These are phyloP conservation scores for Phoma herbarum DNA, from an alignment of 2,329 filamentous ascomycete species.

Conservation along the genomic window DNA sequence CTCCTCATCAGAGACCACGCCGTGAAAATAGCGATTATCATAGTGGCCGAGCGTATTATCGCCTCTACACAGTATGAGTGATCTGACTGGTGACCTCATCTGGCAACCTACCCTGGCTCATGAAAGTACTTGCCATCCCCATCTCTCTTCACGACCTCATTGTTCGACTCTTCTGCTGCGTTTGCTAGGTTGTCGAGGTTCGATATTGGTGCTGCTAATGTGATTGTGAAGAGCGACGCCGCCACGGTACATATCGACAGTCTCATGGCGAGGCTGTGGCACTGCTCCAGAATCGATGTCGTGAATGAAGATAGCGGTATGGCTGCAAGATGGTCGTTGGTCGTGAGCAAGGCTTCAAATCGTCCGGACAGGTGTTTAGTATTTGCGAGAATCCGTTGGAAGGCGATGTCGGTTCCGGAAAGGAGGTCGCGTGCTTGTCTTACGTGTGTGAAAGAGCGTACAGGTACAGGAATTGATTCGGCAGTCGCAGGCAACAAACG, in stretches of 20 bases:
- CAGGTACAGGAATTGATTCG: slow-evolving; percentile 10
- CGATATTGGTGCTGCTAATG: slow-evolving; percentile 34
- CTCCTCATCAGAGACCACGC: slow-evolving; percentile 70
- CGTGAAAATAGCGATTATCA: slow-evolving; percentile 73
- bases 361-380: background rate
- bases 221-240: slow-evolving; percentile 30
- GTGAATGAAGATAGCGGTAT: slow-evolving; percentile 9
- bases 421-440: slow-evolving; percentile 18
- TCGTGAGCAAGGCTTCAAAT: background rate
- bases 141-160: slow-evolving; percentile 15
- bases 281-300: slow-evolving; percentile 12
- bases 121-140: slow-evolving; percentile 51
- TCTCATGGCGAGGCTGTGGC: slow-evolving; percentile 33
- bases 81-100: background rate
- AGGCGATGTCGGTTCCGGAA: slow-evolving; percentile 2
- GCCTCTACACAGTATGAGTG: slow-evolving; percentile 34
- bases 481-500: slow-evolving; percentile 10
- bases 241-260: slow-evolving; percentile 34
- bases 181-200: background rate
- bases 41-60: slow-evolving; percentile 74
- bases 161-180: background rate
- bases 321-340: background rate
- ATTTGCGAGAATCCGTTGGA: background rate
- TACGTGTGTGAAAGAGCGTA: slow-evolving; percentile 13
- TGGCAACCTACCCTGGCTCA: slow-evolving; percentile 47